phyloP scores from a whole-genome alignment of 2,329 filamentous ascomycete species.

The Pleomassaria siparia region DNA sequence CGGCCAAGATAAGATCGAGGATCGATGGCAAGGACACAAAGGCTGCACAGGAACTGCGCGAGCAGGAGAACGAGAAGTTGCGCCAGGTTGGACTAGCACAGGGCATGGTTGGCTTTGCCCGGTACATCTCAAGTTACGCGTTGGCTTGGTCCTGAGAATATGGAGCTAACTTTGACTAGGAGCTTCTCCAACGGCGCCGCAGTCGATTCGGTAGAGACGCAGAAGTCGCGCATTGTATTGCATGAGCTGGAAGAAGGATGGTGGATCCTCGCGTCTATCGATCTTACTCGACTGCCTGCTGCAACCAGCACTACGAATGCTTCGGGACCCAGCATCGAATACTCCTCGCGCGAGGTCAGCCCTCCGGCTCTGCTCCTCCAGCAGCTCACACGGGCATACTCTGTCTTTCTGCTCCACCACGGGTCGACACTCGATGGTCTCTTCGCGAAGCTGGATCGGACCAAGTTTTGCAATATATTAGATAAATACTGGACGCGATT shows the following conservation, averaged over 20 bases:
- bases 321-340: conserved; percentile 61
- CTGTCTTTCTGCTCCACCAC: conserved; percentile 85
- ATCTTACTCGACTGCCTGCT: conserved; percentile 73
- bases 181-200: conserved; percentile 78
- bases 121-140: conserved; percentile 44
- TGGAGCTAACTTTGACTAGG: conserved; percentile 44
- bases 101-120: conserved; percentile 91
- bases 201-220: conserved; percentile 86
- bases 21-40: conserved; percentile 30
- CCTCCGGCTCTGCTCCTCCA: conserved; percentile 75
- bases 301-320: conserved; percentile 35
- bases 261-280: conserved; percentile 93
- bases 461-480: conserved; percentile 71
- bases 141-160: conserved; percentile 4
- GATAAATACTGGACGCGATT: conserved; percentile 79
- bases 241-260: conserved; percentile 87
- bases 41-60: conserved; percentile 45
- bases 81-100: conserved; percentile 94
- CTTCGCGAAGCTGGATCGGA: conserved; percentile 63
- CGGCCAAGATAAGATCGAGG: conserved; percentile 32
- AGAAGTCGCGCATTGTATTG: conserved; percentile 80
- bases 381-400: conserved; percentile 81
- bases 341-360: conserved; percentile 87
- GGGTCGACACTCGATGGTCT: conserved; percentile 71
- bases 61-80: conserved; percentile 81